Evolutionary conservation across 495 filamentous ascomycete genomes (phyloP).

Genomic region (Astrothelium macrocarpum): DNA sequence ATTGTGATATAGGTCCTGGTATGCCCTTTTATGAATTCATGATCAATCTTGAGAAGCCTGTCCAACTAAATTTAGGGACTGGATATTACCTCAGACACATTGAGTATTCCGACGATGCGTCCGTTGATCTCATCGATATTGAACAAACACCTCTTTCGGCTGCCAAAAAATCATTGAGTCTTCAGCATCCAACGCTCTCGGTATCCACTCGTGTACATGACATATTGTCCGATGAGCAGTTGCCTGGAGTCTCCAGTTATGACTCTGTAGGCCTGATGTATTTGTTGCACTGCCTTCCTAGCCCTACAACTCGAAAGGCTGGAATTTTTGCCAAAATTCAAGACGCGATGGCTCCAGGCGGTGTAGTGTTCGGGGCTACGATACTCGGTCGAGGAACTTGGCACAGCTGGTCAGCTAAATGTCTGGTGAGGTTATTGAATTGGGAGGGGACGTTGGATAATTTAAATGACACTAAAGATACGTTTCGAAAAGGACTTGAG

Average conservation of each 20-base stretch:
- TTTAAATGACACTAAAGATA: neutral
- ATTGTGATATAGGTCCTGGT: slow-evolving; percentile 37
- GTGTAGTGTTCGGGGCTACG: neutral
- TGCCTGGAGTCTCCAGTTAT: neutral
- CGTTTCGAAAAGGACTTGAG: neutral
- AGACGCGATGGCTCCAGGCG: neutral
- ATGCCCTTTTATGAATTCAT: neutral
- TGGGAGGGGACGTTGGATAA: neutral
- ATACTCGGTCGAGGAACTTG: neutral
- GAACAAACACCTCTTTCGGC: neutral
- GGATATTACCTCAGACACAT: neutral
- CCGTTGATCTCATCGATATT: neutral
- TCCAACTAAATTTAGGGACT: neutral
- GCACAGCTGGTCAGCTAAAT: neutral
- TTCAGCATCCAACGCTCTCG: neutral
- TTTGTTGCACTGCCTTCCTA: neutral
- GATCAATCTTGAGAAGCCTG: neutral
- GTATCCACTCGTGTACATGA: neutral
- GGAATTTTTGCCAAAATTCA: neutral
- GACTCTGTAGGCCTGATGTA: neutral
- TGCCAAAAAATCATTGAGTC: neutral
- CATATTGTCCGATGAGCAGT: neutral
- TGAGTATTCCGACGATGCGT: neutral
- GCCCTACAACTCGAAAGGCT: neutral
- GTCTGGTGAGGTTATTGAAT: neutral